These are phyloP conservation scores for Globisporangium mamillatum DNA, from an alignment of 352 stramenopile genomes.

Conservation along the genomic window DNA sequence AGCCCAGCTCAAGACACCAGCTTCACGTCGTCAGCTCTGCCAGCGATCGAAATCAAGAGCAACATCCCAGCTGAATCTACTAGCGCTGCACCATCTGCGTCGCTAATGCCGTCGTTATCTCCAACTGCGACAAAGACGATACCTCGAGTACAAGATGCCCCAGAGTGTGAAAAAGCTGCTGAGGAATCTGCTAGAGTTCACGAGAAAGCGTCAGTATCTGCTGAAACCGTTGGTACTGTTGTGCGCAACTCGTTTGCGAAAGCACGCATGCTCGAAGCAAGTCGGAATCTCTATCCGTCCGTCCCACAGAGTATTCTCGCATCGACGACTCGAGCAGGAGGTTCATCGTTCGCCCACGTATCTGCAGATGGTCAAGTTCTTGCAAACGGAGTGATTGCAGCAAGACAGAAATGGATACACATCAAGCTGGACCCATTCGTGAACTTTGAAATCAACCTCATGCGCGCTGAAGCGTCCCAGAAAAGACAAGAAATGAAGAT, in stretches of 20 bases:
- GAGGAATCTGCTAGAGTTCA: slow-evolving; percentile 15
- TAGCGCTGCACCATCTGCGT: slow-evolving; percentile 13
- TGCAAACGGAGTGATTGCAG: slow-evolving; percentile 21
- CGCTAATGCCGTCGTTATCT: slow-evolving; percentile 42
- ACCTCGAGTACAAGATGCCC: slow-evolving; percentile 7
- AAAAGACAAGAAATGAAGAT: slow-evolving; percentile 84
- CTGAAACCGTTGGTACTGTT: slow-evolving; percentile 27
- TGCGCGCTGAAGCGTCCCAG: slow-evolving; percentile 70
- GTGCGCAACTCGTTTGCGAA: slow-evolving; percentile 55
- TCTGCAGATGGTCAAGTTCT: slow-evolving; percentile 26
- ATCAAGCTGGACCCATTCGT: slow-evolving; percentile 80
- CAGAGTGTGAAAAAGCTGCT: not conserved
- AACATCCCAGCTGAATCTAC: too few relatives aligned
- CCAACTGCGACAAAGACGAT: slow-evolving; percentile 45
- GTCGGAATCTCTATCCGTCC: slow-evolving; percentile 37
- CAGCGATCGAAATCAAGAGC: not conserved
- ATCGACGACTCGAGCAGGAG: slow-evolving; percentile 1
- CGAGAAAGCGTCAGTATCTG: slow-evolving; percentile 22
- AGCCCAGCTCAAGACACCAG: slow-evolving; percentile 12
- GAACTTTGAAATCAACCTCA: slow-evolving; percentile 83
- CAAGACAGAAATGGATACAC: slow-evolving; percentile 40
- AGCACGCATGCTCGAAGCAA: slow-evolving; percentile 31
- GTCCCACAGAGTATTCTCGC: slow-evolving; percentile 20
- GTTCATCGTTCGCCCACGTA: slow-evolving; percentile 11
- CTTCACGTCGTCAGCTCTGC: slow-evolving; percentile 6